Evolutionary conservation across 2,329 filamentous ascomycete genomes (phyloP).

Genomic region (Aschersonia sp.): DNA sequence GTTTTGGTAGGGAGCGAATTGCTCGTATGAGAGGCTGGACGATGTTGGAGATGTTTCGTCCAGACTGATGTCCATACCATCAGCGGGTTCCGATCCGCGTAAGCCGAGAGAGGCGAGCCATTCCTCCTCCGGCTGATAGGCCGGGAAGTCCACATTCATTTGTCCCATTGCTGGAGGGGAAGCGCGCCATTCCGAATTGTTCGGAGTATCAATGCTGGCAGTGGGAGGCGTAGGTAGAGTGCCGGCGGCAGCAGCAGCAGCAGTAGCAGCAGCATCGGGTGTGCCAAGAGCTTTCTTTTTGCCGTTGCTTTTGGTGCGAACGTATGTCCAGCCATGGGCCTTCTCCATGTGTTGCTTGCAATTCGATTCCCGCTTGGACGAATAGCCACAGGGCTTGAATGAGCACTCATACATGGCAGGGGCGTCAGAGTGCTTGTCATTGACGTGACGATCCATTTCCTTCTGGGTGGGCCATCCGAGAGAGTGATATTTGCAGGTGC

Average conservation of each 20-base stretch:
- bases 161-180: slow-evolving; percentile 43
- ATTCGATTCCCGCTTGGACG: slow-evolving; percentile 90
- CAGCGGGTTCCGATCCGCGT: slow-evolving; percentile 16
- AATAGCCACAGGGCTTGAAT: slow-evolving; percentile 76
- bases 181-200: slow-evolving; percentile 31
- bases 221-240: slow-evolving; percentile 42
- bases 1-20: slow-evolving; percentile 47
- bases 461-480: slow-evolving; percentile 96
- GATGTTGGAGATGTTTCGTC: slow-evolving; percentile 23
- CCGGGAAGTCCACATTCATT: slow-evolving; percentile 25
- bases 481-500: slow-evolving; percentile 77
- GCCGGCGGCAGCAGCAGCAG: slow-evolving; percentile 29
- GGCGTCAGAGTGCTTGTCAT: slow-evolving; percentile 80
- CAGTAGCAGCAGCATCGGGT: slow-evolving; percentile 24
- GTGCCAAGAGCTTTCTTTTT: slow-evolving; percentile 32
- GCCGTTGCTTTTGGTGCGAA: slow-evolving; percentile 84
- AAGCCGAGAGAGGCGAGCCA: slow-evolving; percentile 23
- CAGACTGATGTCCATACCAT: slow-evolving; percentile 24
- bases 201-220: slow-evolving; percentile 47
- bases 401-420: slow-evolving; percentile 74
- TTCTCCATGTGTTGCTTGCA: slow-evolving; percentile 99
- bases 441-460: slow-evolving; percentile 88
- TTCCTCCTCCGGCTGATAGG: slow-evolving; percentile 31
- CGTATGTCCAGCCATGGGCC: slow-evolving; percentile 78
- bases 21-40: slow-evolving; percentile 25